Percentiles rank a stretch among this genome's conserved stretches.
Conservation (phyloP, 495 filamentous ascomycete species). For the Amorphotheca resinae region DNA sequence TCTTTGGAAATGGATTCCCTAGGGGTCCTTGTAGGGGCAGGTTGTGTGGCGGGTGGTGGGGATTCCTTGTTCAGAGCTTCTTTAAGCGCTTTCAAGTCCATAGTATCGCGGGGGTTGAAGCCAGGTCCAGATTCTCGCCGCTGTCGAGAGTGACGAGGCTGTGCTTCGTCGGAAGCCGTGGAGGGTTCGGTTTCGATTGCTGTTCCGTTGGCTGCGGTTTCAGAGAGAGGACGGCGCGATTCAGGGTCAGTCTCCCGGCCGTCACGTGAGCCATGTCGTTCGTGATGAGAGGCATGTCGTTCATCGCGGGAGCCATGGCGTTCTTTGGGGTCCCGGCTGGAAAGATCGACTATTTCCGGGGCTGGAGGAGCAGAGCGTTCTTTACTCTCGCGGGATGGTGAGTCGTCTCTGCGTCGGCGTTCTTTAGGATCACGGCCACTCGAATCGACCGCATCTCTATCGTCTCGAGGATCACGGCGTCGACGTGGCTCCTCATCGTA, state of each 20-base stretch:
- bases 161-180: slow-evolving; percentile 31
- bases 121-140: slow-evolving; percentile 3
- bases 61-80: slow-evolving; percentile 27
- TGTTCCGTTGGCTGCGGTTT: slow-evolving; percentile 14
- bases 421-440: slow-evolving; percentile 13
- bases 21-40: slow-evolving; percentile 1
- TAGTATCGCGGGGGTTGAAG: slow-evolving; percentile 40
- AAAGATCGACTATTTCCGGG: slow-evolving; percentile 5
- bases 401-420: slow-evolving; percentile 24
- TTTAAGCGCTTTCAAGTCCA: slow-evolving; percentile 33
- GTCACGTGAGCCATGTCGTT: slow-evolving; percentile 7
- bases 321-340: slow-evolving; percentile 13
- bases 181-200: slow-evolving; percentile 19
- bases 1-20: slow-evolving; percentile 13
- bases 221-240: slow-evolving; percentile 4
- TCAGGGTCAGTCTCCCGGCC: background rate
- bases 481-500: slow-evolving; percentile 23
- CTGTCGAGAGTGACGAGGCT: slow-evolving; percentile 6
- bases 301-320: slow-evolving; percentile 1
- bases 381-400: slow-evolving; percentile 2
- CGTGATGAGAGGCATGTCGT: no score
- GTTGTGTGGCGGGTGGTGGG: slow-evolving; percentile 4
- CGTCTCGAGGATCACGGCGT: slow-evolving; percentile 16
- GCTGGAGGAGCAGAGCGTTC: slow-evolving; percentile 2
- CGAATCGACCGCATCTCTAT: slow-evolving; percentile 8